Evolutionary conservation across 768 basidiomycete species (phyloP), one percentile per base, ranked within the genome.

Genomic region (Lactarius sp.): DNA sequence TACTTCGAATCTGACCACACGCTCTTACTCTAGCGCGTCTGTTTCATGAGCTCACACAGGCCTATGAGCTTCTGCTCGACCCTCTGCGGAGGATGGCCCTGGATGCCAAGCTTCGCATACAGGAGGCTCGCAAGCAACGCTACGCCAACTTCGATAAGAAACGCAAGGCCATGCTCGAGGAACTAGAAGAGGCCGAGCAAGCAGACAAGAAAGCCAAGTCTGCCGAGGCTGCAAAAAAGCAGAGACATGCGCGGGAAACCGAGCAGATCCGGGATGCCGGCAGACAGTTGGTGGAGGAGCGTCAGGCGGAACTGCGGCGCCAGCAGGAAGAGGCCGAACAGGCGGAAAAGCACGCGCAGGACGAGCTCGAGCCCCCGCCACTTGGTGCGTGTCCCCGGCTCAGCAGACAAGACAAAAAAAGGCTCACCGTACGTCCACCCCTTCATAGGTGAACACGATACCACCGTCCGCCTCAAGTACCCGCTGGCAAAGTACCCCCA

Each of bases 11-110:
- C 51, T n/a, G 46, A 84, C 88, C 88, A 2, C 4, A 14, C 18
- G 27, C 57, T 49, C 22, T 42, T 31, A 31, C 56, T 33, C 27
- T 20, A 68, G 67, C 60, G 14, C 81, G 85, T 60, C 88, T 90
- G 71, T 93, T 94, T 70, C 91, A 94, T 71, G 89, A 89, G 60
- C 82, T 94, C 54, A 92, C 87, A 60, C 84, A 85, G 64, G 89
- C 91, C 0, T 88, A 90, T 69, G 86, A 92, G 71, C 78, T 92
- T 2, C 78, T 94, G 6, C 85, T 92, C 61, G 92, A 93, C 69
- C 91, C 91, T 4, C 74, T 90, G 37, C 84, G 87, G 42, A 84
- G 89, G 20, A 78, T 92, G 47, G 90, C 88, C 0, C 77, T 94
- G 59, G 90, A 94, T 70, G 88, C 90, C 2, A 89, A 88, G 70